Evolutionary conservation across 192 early-diverging fungal genomes (phyloP).

Genomic region (Mortierella claussenii): DNA sequence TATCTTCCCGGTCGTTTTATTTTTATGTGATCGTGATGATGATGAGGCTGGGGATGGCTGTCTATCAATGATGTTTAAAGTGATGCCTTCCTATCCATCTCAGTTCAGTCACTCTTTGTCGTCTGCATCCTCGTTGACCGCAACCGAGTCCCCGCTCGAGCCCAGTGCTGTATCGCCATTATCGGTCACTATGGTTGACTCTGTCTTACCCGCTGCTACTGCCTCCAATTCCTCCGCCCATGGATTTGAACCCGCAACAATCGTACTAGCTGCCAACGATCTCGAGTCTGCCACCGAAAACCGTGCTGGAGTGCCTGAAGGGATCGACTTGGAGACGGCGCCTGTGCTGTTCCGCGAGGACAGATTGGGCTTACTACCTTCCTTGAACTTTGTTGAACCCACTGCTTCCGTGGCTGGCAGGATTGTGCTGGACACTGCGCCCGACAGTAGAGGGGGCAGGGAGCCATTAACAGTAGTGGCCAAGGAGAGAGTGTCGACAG

Average conservation of each 20-base stretch:
- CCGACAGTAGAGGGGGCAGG: constrained; percentile 18
- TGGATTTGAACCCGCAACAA: constrained; percentile 19
- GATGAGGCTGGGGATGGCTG: no score
- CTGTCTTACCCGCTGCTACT: constrained; percentile 7
- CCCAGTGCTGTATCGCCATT: no score
- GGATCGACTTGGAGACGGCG: not conserved
- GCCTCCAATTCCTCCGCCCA: constrained; percentile 50
- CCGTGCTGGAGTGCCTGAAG: constrained; percentile 4
- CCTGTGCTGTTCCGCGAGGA: constrained; percentile 42
- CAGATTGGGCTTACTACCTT: constrained; percentile 27
- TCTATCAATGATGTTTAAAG: no score
- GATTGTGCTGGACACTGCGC: constrained; percentile 17
- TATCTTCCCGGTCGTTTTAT: no score
- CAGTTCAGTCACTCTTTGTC: no score
- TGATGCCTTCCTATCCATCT: no score
- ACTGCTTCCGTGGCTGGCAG: constrained; percentile 3
- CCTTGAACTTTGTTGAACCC: constrained; percentile 14
- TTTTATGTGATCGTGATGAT: no score
- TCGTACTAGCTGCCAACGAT: constrained; percentile 28
- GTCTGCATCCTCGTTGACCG: constrained; percentile 20
- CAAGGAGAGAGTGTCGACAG: constrained; percentile 22
- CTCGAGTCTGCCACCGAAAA: constrained; percentile 45
- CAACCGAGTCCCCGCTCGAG: not conserved
- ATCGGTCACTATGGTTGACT: not conserved
- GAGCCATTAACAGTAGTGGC: constrained; percentile 19